Base-by-base conservation (phyloP, 176 grass and related monocot genomes). In the Aegilops umbellulata region DNA sequence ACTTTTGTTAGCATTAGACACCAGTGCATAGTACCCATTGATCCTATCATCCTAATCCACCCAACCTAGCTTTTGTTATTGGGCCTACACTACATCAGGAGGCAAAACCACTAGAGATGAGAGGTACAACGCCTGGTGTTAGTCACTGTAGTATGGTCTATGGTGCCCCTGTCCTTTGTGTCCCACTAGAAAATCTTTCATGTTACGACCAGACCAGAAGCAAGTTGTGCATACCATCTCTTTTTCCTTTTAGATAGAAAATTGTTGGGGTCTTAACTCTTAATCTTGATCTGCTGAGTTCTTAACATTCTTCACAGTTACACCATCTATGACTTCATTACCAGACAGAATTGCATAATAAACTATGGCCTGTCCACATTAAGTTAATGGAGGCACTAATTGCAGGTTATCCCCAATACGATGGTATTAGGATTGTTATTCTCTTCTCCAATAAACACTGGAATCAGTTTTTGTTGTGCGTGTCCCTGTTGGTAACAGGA, bases 31-130 rank as follows among this genome's bases (percentile, higher is more conserved):
- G 42, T 31, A 23, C 3, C 69, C 47, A 46, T 84, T 80, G 81
- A 87, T 91, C 65, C 81, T 86, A 89, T 63, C 76, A 87, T 87
- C 72, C 81, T 86, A 92, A 86, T 86, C 86, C 83, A 91, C 90
- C 78, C 82, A 64, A 65, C 79, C 29, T 73, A 57, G 22, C 82
- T 72, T 92, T 88, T 78, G 82, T 71, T 85, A 46, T 67, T 80
- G 83, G 63, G 57, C 86, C 82, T 88, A 88, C 90, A 19, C 82
- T 78, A 88, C 65, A 92, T 73, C 82, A 83, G 72, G 2, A 66
- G 80, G 73, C 57, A 89, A 82, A 65, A 85, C 77, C 86, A 78
- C 73, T 55, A 74, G 71, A 88, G 70, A 83, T 44, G 11, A 88
- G 83, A 83, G 78, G 49, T 7, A 6, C 49, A 86, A 39, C 86